Conservation (phyloP, 2,329 filamentous ascomycete genomes). For the Colletotrichum sp. region DNA sequence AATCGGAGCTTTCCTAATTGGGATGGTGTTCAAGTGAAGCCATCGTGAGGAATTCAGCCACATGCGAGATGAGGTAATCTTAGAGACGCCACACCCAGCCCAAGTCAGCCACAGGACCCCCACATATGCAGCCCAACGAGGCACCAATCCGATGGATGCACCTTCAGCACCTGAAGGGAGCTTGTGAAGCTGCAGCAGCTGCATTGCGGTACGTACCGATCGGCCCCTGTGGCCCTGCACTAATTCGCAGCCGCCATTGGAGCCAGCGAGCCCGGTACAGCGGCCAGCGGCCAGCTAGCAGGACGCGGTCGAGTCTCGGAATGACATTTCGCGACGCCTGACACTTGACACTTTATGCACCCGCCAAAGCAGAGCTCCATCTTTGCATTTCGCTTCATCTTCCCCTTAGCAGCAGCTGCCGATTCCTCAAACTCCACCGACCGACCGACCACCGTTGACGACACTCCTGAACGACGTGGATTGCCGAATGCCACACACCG, state of each 20-base stretch:
- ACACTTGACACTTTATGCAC: constrained; percentile 33
- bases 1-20: not conserved
- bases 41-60: not conserved
- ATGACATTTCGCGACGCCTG: constrained; percentile 35
- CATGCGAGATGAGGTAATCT: not conserved
- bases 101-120: not conserved
- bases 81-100: not conserved
- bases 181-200: not conserved
- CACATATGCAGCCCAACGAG: not conserved
- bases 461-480: not conserved
- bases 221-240: not conserved
- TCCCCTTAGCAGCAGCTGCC: not conserved
- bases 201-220: not conserved
- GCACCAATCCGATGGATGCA: not conserved
- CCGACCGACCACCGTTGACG: not conserved
- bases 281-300: not conserved
- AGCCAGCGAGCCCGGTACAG: not conserved
- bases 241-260: not conserved
- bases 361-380: not conserved
- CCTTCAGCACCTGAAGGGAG: not conserved
- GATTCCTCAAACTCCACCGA: not conserved
- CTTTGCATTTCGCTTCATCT: not conserved
- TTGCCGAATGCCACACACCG: not conserved
- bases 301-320: constrained; percentile 22
- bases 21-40: not conserved